Evolutionary conservation across 805 yeast species (phyloP).

Genomic region (Starmerella apis): DNA sequence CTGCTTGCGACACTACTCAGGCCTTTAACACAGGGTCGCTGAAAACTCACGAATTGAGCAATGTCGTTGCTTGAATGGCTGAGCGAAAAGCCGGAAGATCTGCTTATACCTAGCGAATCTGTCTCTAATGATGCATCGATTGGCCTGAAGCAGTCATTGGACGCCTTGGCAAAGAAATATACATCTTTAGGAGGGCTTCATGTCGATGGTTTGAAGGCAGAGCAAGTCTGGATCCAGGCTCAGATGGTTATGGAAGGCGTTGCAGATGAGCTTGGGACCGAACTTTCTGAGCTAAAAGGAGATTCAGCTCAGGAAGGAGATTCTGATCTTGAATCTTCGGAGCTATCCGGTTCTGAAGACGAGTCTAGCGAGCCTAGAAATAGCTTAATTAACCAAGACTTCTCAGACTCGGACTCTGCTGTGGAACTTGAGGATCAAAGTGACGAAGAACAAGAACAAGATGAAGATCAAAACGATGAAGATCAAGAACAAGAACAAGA

Average conservation of each 20-base stretch:
- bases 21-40: background rate
- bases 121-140: slow-evolving; percentile 24
- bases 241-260: slow-evolving; percentile 74
- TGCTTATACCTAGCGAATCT: slow-evolving; percentile 23
- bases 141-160: slow-evolving; percentile 41
- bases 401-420: slow-evolving; percentile 12
- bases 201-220: slow-evolving; percentile 76
- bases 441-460: slow-evolving; percentile 4
- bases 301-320: slow-evolving; percentile 14
- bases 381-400: background rate
- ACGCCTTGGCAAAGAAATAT: slow-evolving; percentile 43
- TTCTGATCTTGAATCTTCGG: background rate
- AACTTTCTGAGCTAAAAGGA: slow-evolving; percentile 19
- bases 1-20: background rate
- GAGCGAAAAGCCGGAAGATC: slow-evolving; percentile 25
- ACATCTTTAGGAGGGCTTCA: slow-evolving; percentile 72
- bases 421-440: slow-evolving; percentile 26
- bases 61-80: slow-evolving; percentile 17
- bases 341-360: slow-evolving; percentile 9
- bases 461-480: slow-evolving; percentile 17
- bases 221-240: slow-evolving; percentile 89
- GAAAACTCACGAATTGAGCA: background rate
- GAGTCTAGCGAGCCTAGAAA: background rate
- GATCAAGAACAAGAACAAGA: slow-evolving; percentile 29
- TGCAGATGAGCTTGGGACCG: slow-evolving; percentile 42